Evolutionary conservation across 2,329 filamentous ascomycete genomes (phyloP), one percentile per base, ranked within the genome.

Genomic region (Zymoseptoria crescenta): DNA sequence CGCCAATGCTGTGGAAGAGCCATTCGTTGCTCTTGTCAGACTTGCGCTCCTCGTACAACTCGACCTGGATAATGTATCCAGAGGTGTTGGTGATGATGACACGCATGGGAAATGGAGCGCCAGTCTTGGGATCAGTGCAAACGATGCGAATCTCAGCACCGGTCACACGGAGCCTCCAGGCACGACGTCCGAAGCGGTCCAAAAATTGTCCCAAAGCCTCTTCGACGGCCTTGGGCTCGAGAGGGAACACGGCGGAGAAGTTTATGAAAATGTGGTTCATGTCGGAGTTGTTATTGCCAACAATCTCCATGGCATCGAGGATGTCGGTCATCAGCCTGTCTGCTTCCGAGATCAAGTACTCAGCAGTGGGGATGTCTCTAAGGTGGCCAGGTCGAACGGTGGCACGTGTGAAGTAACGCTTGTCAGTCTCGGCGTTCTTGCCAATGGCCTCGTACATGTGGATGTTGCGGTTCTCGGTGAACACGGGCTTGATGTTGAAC

Each of bases 261-360:
- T 99, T 97, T 82, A 99, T 94, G 81, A 99, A 99, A 82, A 99
- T 94, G 79, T 99, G 94, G 82, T 99, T 99, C 73, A 99, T 83
- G 81, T 99, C 94, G 55, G 94, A 96, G 80, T 96, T 95, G 80
- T 96, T 97, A 82, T 96, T 96, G 72, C 94, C 94, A 72, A 96
- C 95, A 69, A 99, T 96, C 81, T 99, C 94, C 59, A 99, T 81
- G 51, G 94, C 94, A 73, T 99, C 94, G 56, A 97, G 85, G 70
- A 99, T 97, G 73, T 99, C 94, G 74, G 91, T 97, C 83, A 99
- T 92, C 68, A 97, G 82, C 64, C 94, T 87, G 72, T 99, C 93
- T 48, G 93, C 92, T 80, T 99, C 94, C 0, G 92, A 96, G 68
- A 96, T 95, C 73, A 99, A 84, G 77, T 99, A 99, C 77, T 99